Evolutionary conservation across 108 stramenopile species (phyloP).

Genomic region (Fragilaria radians): DNA sequence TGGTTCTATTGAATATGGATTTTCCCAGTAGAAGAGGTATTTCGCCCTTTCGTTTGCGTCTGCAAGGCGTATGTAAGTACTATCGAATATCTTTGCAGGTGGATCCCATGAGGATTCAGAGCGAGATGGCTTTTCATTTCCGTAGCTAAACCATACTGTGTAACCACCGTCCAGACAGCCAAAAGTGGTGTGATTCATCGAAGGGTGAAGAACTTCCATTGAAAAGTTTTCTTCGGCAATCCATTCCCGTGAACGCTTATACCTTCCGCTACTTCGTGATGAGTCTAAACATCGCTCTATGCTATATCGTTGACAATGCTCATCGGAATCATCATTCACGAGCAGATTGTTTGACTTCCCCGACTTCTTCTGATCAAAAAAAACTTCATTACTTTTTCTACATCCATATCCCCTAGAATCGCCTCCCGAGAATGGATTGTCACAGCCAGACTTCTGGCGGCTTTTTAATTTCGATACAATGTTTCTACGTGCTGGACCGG

Average conservation of each 20-base stretch:
- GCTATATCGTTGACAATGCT: neutral
- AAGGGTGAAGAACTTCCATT: neutral
- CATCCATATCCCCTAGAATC: no score
- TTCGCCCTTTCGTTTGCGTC: neutral
- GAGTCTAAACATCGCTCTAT: neutral
- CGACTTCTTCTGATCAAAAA: neutral
- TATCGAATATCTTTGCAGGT: neutral
- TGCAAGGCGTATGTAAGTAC: neutral
- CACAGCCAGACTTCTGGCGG: no score
- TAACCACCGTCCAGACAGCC: neutral
- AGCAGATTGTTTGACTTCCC: neutral
- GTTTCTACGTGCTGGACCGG: no score
- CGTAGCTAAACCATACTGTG: neutral
- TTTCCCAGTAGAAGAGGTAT: neutral
- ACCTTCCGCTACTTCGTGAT: neutral
- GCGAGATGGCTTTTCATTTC: neutral
- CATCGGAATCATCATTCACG: neutral
- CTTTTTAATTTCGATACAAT: no score
- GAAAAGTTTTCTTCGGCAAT: neutral
- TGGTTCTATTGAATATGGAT: neutral
- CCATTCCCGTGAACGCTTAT: neutral
- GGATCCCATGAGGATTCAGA: neutral
- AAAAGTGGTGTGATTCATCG: neutral
- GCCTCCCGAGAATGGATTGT: no score
- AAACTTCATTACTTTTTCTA: neutral